Percentiles rank a stretch among this genome's conserved stretches.
Conservation (phyloP, 2,329 filamentous ascomycete genomes). For the Xylariaceae sp. region DNA sequence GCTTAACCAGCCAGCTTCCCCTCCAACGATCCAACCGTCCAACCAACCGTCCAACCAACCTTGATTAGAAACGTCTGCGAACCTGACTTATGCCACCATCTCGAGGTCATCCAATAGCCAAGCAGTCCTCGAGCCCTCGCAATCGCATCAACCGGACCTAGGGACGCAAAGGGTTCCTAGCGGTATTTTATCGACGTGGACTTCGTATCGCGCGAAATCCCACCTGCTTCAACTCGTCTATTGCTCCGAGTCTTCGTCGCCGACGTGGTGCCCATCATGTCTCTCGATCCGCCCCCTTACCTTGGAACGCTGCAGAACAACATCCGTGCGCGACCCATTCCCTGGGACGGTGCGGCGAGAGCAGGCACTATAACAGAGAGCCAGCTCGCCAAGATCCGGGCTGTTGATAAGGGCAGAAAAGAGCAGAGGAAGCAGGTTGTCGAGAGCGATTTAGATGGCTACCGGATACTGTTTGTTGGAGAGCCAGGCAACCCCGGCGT, state of each 20-base stretch:
- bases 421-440: slow-evolving; percentile 82
- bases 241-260: slow-evolving; percentile 16
- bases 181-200: not conserved
- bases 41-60: not conserved
- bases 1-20: not conserved
- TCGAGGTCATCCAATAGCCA: slow-evolving; percentile 9
- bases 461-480: slow-evolving; percentile 75
- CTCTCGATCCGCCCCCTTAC: slow-evolving; percentile 86
- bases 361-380: slow-evolving; percentile 90
- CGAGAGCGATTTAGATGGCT: slow-evolving; percentile 73
- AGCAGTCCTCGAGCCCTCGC: not conserved
- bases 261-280: slow-evolving; percentile 53
- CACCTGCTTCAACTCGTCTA: not conserved
- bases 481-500: slow-evolving; percentile 64
- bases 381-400: slow-evolving; percentile 91
- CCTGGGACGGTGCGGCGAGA: slow-evolving; percentile 94
- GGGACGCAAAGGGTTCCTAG: not conserved
- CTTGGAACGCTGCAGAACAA: slow-evolving; percentile 85
- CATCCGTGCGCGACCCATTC: slow-evolving; percentile 90
- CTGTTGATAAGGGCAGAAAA: slow-evolving; percentile 92
- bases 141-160: not conserved
- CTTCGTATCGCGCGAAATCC: not conserved
- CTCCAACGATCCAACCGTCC: not conserved
- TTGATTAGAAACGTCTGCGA: slow-evolving; percentile 14
- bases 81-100: not conserved